Evolutionary conservation across 306 rosid species (phyloP).

Genomic region (Gillenia trifoliata): DNA sequence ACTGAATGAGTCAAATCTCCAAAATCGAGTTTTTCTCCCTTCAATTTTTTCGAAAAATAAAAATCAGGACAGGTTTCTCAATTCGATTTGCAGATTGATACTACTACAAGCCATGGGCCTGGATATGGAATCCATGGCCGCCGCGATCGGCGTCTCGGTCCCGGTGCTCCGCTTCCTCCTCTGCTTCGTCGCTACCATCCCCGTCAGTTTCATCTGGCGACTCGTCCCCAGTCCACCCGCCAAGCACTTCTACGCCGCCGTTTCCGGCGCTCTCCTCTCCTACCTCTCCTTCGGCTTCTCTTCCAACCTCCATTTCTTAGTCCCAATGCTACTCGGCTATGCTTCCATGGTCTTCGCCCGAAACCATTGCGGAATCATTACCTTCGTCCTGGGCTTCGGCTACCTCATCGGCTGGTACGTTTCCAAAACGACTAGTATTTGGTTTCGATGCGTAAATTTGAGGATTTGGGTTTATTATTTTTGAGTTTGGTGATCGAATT

Average conservation of each 20-base stretch:
- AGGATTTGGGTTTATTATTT: neutral
- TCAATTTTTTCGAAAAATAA: neutral
- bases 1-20: no score
- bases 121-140: slow-evolving; percentile 79
- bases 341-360: slow-evolving; percentile 74
- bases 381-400: slow-evolving; percentile 74
- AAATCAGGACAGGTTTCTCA: neutral
- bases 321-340: slow-evolving; percentile 74
- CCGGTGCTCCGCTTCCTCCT: slow-evolving; percentile 86
- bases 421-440: neutral
- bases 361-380: slow-evolving; percentile 62
- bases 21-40: neutral
- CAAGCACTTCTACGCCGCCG: slow-evolving; percentile 71
- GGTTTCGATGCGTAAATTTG: neutral
- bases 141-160: slow-evolving; percentile 71
- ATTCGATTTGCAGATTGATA: neutral
- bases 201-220: slow-evolving; percentile 69
- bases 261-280: slow-evolving; percentile 63
- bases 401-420: slow-evolving; percentile 84
- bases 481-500: neutral
- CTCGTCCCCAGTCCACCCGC: slow-evolving; percentile 56
- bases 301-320: slow-evolving; percentile 75
- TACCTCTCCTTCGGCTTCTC: slow-evolving; percentile 86
- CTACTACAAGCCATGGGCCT: slow-evolving; percentile 48
- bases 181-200: slow-evolving; percentile 81